phyloP scores from a whole-genome alignment of 148 eudicot species.

The Polygonum aviculare region DNA sequence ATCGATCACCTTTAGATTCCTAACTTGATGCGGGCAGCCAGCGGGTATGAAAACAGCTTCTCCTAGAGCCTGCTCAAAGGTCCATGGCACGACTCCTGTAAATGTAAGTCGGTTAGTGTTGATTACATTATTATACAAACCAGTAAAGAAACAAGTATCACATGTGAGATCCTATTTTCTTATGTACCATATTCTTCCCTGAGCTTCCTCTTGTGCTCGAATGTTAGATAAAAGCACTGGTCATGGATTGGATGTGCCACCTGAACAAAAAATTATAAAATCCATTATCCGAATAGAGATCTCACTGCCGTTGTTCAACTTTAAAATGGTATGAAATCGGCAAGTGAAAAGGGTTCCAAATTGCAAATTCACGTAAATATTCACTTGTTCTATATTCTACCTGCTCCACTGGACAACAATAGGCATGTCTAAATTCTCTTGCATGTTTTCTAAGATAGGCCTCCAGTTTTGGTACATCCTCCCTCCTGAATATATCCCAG shows the following conservation, averaged over 20 bases:
- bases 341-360: neutral
- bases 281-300: neutral
- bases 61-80: slow-evolving; percentile 76
- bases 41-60: slow-evolving; percentile 98
- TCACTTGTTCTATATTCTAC: slow-evolving; percentile 19
- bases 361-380: neutral
- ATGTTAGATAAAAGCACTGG: slow-evolving; percentile 70
- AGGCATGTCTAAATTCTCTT: slow-evolving; percentile 27
- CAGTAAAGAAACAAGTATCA: neutral
- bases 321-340: neutral
- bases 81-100: slow-evolving; percentile 80
- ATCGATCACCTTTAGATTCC: slow-evolving; percentile 26
- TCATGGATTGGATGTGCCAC: slow-evolving; percentile 91
- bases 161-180: neutral
- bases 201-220: slow-evolving; percentile 61
- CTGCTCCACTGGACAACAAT: slow-evolving; percentile 71
- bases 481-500: slow-evolving; percentile 90
- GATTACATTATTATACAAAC: neutral
- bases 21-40: slow-evolving; percentile 95
- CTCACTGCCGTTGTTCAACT: neutral
- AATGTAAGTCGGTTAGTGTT: neutral
- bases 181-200: slow-evolving; percentile 64
- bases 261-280: slow-evolving; percentile 25
- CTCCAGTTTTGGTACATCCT: slow-evolving; percentile 58
- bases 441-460: slow-evolving; percentile 24